Conservation (phyloP, 768 basidiomycete species). For the Kwoniella dendrophila region DNA sequence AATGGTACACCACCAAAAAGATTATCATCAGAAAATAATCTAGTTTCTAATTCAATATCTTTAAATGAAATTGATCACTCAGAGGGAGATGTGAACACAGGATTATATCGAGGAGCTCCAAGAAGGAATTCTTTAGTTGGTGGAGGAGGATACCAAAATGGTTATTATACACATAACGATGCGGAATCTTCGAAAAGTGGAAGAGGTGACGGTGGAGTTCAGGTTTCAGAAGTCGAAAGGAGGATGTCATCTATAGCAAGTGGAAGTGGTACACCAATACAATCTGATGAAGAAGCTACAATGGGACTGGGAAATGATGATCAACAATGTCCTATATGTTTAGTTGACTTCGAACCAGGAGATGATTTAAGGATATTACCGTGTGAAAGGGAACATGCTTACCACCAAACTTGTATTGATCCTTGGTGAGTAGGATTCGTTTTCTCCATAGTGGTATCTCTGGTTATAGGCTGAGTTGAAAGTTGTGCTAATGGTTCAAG, state of each 20-base stretch:
- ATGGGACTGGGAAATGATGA: slow-evolving; percentile 49
- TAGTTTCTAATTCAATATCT: slow-evolving; percentile 1
- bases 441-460: not conserved
- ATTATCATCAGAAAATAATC: slow-evolving; percentile 23
- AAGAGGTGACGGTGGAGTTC: not conserved
- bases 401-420: slow-evolving; percentile 88
- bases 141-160: no score
- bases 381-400: slow-evolving; percentile 86
- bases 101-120: not conserved
- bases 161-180: not conserved
- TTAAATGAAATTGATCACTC: not conserved
- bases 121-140: no score
- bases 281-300: not conserved
- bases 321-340: slow-evolving; percentile 87
- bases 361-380: slow-evolving; percentile 88
- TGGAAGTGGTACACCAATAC: slow-evolving; percentile 10
- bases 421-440: slow-evolving; percentile 58
- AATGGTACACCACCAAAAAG: slow-evolving; percentile 26
- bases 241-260: slow-evolving; percentile 15
- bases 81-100: not conserved
- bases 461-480: not conserved
- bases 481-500: not conserved
- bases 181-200: slow-evolving; percentile 17
- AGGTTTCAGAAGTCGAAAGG: slow-evolving; percentile 1
- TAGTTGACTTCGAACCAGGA: slow-evolving; percentile 89